Evolutionary conservation across 257 asterid genomes (phyloP).

Genomic region (Nicotiana noctiflora): DNA sequence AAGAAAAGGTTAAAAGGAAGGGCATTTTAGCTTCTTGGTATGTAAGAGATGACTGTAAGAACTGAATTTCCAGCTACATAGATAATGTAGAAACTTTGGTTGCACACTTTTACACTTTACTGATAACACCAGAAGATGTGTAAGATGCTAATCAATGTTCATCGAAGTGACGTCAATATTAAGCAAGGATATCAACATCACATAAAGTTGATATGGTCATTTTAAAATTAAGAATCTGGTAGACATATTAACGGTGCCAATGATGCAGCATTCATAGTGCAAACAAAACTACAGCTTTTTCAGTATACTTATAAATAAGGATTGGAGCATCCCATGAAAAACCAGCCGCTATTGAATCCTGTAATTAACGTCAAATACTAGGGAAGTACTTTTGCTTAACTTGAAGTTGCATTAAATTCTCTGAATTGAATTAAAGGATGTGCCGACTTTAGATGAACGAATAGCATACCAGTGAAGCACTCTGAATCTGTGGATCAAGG

Average conservation of each 20-base stretch:
- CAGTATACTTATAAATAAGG: neutral
- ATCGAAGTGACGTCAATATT: neutral
- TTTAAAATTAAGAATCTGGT: neutral
- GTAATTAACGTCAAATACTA: neutral
- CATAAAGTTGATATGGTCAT: neutral
- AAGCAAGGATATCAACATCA: neutral
- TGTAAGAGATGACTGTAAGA: conserved; percentile 1
- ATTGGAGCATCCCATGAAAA: neutral
- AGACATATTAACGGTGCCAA: neutral
- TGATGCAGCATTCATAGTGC: neutral
- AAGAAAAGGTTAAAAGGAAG: too few species aligned
- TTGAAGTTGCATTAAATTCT: neutral
- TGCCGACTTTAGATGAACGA: neutral
- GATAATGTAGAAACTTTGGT: neutral
- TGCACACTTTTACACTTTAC: neutral
- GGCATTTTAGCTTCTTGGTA: neutral
- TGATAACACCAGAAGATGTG: neutral
- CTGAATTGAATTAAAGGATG: neutral
- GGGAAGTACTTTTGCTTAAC: neutral
- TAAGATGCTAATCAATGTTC: conserved; percentile 1
- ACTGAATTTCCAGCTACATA: neutral
- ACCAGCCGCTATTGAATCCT: neutral
- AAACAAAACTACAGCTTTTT: neutral
- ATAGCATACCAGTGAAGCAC: conserved; percentile 62
- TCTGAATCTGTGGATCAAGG: conserved; percentile 62